Conservation (phyloP, 352 stramenopile species). For the Globisporangium spiculum region DNA sequence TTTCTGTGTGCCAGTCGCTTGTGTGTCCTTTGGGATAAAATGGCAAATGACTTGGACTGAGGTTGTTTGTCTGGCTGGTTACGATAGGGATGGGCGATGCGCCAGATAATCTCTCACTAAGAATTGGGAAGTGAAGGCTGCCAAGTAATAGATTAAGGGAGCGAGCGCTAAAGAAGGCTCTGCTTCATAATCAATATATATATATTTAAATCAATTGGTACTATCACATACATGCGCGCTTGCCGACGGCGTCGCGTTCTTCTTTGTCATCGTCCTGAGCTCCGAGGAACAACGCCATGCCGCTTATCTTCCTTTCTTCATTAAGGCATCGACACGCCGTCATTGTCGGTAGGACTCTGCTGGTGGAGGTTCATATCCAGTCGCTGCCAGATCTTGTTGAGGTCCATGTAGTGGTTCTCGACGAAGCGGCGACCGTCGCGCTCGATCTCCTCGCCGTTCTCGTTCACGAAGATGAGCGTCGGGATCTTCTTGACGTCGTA, state of each 20-base stretch:
- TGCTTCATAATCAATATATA: not conserved
- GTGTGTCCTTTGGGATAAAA: conserved; percentile 1
- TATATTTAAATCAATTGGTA: conserved; percentile 1
- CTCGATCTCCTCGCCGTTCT: conserved; percentile 56
- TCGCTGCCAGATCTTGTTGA: conserved; percentile 59
- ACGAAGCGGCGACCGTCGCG: conserved; percentile 58
- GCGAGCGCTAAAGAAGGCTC: not conserved
- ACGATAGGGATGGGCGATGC: not conserved
- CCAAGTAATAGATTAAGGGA: too few species aligned
- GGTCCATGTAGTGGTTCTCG: conserved; percentile 61
- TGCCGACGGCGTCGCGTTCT: not conserved
- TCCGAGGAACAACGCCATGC: not conserved
- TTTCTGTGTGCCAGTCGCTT: not conserved
- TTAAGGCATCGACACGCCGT: conserved; percentile 5
- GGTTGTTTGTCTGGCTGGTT: not conserved
- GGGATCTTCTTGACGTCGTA: conserved; percentile 73
- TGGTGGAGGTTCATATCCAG: conserved; percentile 17
- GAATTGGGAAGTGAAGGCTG: too few species aligned
- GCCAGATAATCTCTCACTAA: not conserved
- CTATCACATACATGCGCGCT: not conserved
- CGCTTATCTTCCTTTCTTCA: not conserved
- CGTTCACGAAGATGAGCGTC: conserved; percentile 65
- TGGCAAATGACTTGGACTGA: not conserved
- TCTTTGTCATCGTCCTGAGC: not conserved
- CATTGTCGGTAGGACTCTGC: not conserved